Evolutionary conservation across 495 filamentous ascomycete genomes (phyloP).

Genomic region (Halenospora varia): DNA sequence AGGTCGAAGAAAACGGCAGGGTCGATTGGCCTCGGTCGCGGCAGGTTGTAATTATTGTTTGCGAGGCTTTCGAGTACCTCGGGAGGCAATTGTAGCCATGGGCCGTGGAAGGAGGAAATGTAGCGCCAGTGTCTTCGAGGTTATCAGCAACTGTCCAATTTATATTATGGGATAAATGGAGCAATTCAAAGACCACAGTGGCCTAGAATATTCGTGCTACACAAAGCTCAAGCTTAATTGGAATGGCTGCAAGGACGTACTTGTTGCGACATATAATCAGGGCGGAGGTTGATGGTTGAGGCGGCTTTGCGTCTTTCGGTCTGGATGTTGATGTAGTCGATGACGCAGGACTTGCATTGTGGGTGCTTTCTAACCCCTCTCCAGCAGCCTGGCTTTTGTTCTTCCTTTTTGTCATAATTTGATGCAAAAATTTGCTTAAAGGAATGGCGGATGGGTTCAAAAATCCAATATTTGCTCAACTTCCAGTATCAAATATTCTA

Average conservation of each 20-base stretch:
- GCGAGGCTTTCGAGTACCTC: constrained; percentile 76
- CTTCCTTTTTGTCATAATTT: constrained; percentile 42
- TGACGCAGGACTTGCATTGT: constrained; percentile 20
- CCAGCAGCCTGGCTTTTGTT: constrained; percentile 31
- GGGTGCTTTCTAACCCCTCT: constrained; percentile 25
- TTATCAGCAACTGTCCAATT: constrained; percentile 9
- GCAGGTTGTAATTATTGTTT: constrained; percentile 71
- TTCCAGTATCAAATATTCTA: not conserved
- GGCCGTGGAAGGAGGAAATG: constrained; percentile 79
- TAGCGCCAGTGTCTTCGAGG: constrained; percentile 69
- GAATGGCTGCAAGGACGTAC: constrained; percentile 35
- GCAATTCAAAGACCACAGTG: too few relatives aligned
- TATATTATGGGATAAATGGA: too few relatives aligned
- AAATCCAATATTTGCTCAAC: not conserved
- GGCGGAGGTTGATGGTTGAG: constrained; percentile 45
- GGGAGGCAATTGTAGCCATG: constrained; percentile 81
- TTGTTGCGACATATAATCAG: constrained; percentile 72
- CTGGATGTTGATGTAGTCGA: constrained; percentile 19
- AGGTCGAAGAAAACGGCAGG: constrained; percentile 79
- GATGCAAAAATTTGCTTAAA: not conserved
- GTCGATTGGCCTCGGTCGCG: constrained; percentile 71
- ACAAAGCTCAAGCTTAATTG: constrained; percentile 6
- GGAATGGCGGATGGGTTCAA: not conserved
- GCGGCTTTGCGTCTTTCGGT: constrained; percentile 29
- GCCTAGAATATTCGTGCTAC: too few relatives aligned